Evolutionary conservation across 441 rosid genomes (phyloP), one percentile per base, ranked within the genome.

Genomic region (Brassica hybrid): DNA sequence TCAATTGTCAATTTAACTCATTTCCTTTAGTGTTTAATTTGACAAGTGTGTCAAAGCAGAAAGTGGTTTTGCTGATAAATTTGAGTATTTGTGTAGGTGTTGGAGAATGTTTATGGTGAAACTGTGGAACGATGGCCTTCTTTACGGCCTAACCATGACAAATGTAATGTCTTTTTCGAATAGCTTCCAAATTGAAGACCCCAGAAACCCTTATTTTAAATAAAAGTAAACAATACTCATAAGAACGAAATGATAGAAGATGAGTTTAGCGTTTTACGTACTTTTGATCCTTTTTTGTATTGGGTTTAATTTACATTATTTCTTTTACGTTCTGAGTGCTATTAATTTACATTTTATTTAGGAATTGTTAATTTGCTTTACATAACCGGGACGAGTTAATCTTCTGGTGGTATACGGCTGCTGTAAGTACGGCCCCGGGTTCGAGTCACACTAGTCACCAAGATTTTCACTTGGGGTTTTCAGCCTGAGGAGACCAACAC

Each of bases 61-160:
- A 14, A 58, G 32, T 69, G 12, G 43, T 16, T 17, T 34, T 43
- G 23, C 65, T 67, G 73, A 17, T 10, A 25, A 60, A 60, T 45
- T 43, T 43, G 50, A 43, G 23, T 67, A 9, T 23, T 65, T 61
- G 77, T 80, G 79, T 89, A 96, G 99, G 98, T 92, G 97, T 75
- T 96, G 98, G 99, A 91, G 93, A 80, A 65, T 96, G 57, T 87
- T 90, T 64, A 87, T 94, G 99, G 88, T 94, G 77, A 96, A 96
- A 80, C 82, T 92, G 60, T 94, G 98, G 99, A 96, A 96, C 83
- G 97, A 92, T 13, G 98, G 97, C 59, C 93, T 96, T 13, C 97
- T 96, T 7, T 98, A 94, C 70, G 98, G 94, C 6, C 86, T 94
- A 62, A 88, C 86, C 27, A 89, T 94, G 94, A 92, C 88, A 90